These are phyloP conservation scores for Agaricales sp. DNA, from an alignment of 1,284 basidiomycete genomes.

Conservation along the genomic window DNA sequence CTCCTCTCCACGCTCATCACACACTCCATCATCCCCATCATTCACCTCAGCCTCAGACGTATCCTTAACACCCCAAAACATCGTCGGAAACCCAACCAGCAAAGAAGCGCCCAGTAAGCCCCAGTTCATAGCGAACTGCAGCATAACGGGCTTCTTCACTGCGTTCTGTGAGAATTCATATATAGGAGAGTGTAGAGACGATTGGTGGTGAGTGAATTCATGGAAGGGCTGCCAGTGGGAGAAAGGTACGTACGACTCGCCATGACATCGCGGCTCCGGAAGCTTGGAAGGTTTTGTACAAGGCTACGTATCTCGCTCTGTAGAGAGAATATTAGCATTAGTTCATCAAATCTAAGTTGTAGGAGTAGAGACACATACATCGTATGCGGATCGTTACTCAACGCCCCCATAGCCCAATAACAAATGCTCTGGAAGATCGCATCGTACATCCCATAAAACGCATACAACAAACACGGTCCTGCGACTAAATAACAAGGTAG, in stretches of 20 bases:
- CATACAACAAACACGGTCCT: background rate
- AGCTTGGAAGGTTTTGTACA: conserved; percentile 20
- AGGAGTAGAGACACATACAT: no score
- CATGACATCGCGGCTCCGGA: conserved; percentile 18
- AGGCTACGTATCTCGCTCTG: conserved; percentile 6
- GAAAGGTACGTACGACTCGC: conserved; percentile 16
- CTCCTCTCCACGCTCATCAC: no score
- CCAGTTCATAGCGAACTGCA: background rate
- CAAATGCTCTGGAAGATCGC: conserved; percentile 51
- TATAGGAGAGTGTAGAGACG: no score
- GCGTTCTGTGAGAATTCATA: no score
- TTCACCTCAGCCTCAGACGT: background rate
- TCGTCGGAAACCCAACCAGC: background rate
- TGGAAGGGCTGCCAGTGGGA: no score
- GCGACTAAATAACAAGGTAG: background rate
- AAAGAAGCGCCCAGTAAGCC: background rate
- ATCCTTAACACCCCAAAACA: background rate
- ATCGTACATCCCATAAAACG: conserved; percentile 43
- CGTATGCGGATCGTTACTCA: conserved; percentile 40
- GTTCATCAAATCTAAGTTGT: no score
- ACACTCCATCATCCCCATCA: no score
- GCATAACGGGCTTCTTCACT: background rate
- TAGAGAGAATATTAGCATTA: no score
- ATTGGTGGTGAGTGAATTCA: no score
- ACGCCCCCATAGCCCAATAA: conserved; percentile 52